Evolutionary conservation across 1,284 basidiomycete species (phyloP), one percentile per base, ranked within the genome.

Genomic region (Cutaneotrichosporon dermatis): DNA sequence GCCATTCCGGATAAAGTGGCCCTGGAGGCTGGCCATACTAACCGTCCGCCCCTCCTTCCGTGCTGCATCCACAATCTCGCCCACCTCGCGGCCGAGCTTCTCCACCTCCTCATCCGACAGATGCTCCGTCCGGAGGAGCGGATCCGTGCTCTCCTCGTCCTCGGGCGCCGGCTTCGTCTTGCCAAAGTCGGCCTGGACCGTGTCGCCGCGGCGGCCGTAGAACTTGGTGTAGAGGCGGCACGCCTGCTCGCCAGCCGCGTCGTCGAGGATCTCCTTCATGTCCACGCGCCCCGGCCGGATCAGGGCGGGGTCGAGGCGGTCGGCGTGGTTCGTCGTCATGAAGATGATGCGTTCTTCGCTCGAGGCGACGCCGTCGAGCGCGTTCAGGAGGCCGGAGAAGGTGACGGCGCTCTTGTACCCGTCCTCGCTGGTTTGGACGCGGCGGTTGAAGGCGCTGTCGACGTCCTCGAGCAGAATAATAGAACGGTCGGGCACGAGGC

Each of bases 341-440:
- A 99, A 99, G 45, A 99, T 86, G 71, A 99, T 89, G n/a, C 96
- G 86, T 71, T 96, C 92, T 76, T 96, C 92, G 41, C 93, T 92
- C 4, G 91, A 94, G 2, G 94, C 95, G 12, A 99, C 95, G 15
- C 96, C 96, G 74, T 99, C 96, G 3, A 99, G 83, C 4, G 95
- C 93, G 72, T 99, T 99, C 36, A 99, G 81, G 71, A 99, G 88
- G 34, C 96, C 96, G 4, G 94, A 98, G 78, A 99, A 99, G 1
- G 96, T 99, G 33, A 99, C 88, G 15, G 89, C 89, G 0, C 90
- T 93, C 79, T 95, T 90, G 75, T 91, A 94, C 89, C 92, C 93
- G 69, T 96, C 92, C 70, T 90, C 92, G 59, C 84, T 85, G 1
- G 88, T 90, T 76, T 90, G 91, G 4, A 90, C 87, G 33, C 93